A percentile compares a stretch with the other conserved stretches of the same genome.
Evolutionary conservation across 2,329 filamentous ascomycete genomes (phyloP).

Genomic region (Cercospora sesami): DNA sequence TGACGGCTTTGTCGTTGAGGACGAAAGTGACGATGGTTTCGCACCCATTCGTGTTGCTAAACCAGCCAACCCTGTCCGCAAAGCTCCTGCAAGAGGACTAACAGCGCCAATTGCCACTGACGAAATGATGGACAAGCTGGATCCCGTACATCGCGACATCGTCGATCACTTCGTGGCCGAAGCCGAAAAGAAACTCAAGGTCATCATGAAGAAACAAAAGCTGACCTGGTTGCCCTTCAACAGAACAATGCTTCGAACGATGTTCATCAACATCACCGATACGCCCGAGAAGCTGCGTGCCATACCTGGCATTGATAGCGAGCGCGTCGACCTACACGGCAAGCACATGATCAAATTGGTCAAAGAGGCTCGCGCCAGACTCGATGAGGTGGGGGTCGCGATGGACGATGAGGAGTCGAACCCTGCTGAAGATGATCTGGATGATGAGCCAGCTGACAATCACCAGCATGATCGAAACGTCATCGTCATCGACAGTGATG

Average conservation of each 20-base stretch:
- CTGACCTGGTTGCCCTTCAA: conserved; percentile 64
- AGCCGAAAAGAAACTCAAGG: conserved; percentile 61
- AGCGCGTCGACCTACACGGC: conserved; percentile 64
- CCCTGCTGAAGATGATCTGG: conserved; percentile 44
- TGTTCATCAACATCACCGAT: conserved; percentile 69
- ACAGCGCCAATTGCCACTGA: conserved; percentile 62
- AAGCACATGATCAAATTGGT: conserved; percentile 62
- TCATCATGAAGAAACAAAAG: conserved; percentile 60
- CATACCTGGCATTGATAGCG: conserved; percentile 63
- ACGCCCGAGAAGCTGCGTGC: conserved; percentile 61
- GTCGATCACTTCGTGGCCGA: conserved; percentile 65
- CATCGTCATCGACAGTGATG: conserved; percentile 43
- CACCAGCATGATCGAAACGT: conserved; percentile 52
- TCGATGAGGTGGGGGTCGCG: conserved; percentile 46
- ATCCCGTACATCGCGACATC: conserved; percentile 62
- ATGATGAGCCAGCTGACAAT: conserved; percentile 43
- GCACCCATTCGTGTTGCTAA: conserved; percentile 34
- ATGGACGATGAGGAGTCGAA: conserved; percentile 33
- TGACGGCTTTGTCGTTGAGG: conserved; percentile 41
- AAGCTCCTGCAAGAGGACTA: conserved; percentile 40
- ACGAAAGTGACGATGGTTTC: conserved; percentile 48
- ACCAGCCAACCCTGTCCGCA: conserved; percentile 43
- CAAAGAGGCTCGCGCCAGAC: conserved; percentile 38
- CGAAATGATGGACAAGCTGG: conserved; percentile 54
- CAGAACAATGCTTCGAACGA: conserved; percentile 67